Evolutionary conservation across 2,329 filamentous ascomycete genomes (phyloP).

Genomic region (Rosellinia necatrix): DNA sequence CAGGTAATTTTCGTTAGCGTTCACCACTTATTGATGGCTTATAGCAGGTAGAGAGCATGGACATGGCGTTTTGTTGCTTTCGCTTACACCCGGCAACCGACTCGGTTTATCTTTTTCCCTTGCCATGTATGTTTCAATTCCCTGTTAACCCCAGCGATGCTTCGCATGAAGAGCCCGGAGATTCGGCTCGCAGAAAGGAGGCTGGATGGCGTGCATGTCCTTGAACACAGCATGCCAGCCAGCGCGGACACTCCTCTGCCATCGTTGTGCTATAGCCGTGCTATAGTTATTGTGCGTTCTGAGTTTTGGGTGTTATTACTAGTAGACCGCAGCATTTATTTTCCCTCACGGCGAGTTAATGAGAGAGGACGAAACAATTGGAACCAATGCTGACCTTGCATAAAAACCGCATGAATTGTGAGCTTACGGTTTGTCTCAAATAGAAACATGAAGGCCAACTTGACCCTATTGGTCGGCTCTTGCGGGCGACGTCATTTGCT

Average conservation of each 20-base stretch:
- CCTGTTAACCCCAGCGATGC: slow-evolving; percentile 3
- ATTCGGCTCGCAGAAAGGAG: slow-evolving; percentile 16
- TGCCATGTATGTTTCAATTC: background rate
- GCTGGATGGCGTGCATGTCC: slow-evolving; percentile 16
- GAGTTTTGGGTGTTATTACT: too few species aligned
- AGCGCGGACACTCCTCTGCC: background rate
- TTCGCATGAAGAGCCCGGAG: slow-evolving; percentile 23
- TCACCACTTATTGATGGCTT: background rate
- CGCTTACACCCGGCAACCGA: background rate
- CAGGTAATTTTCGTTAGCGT: slow-evolving; percentile 9
- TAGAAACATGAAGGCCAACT: slow-evolving; percentile 18
- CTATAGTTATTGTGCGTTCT: background rate
- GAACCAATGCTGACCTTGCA: slow-evolving; percentile 32
- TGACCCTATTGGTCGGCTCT: slow-evolving; percentile 15
- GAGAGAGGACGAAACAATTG: slow-evolving; percentile 24
- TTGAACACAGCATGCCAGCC: background rate
- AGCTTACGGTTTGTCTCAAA: slow-evolving; percentile 26
- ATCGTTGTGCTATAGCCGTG: background rate
- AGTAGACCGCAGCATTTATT: too few species aligned
- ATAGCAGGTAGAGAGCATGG: too few species aligned
- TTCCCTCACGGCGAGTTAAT: slow-evolving; percentile 29
- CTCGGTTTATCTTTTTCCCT: background rate
- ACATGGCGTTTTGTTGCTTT: too few species aligned
- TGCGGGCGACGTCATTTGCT: slow-evolving; percentile 19
- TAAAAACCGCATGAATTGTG: slow-evolving; percentile 28